Base-by-base conservation (phyloP, 2,329 filamentous ascomycete genomes). In the Hymenoscyphus salicellus region DNA sequence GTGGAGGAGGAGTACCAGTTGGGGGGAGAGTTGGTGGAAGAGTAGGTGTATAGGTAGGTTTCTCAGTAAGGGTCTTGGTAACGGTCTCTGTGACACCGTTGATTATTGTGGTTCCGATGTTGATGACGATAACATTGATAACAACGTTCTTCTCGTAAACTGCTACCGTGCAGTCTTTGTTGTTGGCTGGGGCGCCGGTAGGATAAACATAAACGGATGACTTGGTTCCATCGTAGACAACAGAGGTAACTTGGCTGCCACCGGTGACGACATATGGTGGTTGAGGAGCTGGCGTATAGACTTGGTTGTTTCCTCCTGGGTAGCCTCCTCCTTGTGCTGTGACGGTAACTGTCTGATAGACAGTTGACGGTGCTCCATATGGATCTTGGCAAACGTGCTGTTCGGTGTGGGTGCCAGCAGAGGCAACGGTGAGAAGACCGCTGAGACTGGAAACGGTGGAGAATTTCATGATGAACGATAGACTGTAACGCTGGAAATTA, bases 391-490 rank as follows among this genome's bases (percentile, higher is more conserved):
- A 69, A 17, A 66, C 60, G 38, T 67, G 58, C n/a, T 49, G 5
- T 58, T 67, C 32, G 3, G 46, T 66, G 33, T 67, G 62, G 10
- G 62, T 23, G 20, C 60, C 56, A 26, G 69, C 68, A 8, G 68
- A 65, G 10, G 60, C 43, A 33, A 68, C 30, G 33, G 64, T 57
- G 23, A 72, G 60, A 30, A 71, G 20, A n/a, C 58, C 56, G 16
- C 28, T 43, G 46, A 70, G 30, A 2, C 55, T 43, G 20, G 68
- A 62, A 49, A 70, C 61, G 57, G 36, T 68, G 38, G 69, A 68
- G 68, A 72, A 62, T 63, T 71, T 70, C 69, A 71, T 72, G 57
- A 59, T 68, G 64, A 66, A 32, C 52, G 38, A 60, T 41, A 60
- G 26, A 43, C 32, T 30, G 41, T 49, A 46, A 28, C 20, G 28